Evolutionary conservation across 2,329 filamentous ascomycete genomes (phyloP), one percentile per base, ranked within the genome.

Genomic region (Talaromyces sp.): DNA sequence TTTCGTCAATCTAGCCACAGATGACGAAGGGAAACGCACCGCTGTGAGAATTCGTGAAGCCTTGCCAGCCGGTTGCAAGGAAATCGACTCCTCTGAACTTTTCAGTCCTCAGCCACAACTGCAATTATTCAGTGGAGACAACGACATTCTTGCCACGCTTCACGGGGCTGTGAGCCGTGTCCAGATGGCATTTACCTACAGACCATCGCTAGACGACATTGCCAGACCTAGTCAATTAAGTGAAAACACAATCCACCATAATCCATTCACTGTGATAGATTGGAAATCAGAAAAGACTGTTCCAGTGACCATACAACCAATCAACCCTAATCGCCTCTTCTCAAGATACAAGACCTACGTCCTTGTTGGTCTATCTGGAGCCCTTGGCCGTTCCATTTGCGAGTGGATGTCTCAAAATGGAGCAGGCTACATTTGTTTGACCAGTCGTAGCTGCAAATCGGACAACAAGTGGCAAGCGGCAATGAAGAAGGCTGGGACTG

Each of bases 361-460:
- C 2, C 73, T 88, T 3, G 79, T 81, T 7, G 86, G 86, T n/a
- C 84, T 85, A 0, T 77, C 87, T 0, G 85, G 85, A 13, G 85
- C 85, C 7, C 77, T 88, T 1, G 86, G 86, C 0, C 78, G 79
- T 35, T 82, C 80, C 67, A 82, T 88, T 45, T 81, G 84, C 2
- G 75, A 79, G 60, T 78, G 84, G 60, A 77, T 88, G 62, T 75
- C 77, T 16, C 70, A 72, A 5, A 79, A 82, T 14, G 86, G 86
- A 0, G 86, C 81, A 1, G 79, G 76, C 19, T 74, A 84, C 64
- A 67, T 88, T 10, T 80, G 82, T 2, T 83, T 87, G 59, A 68
- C 87, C 1, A 86, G 84, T 22, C 41, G 41, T 16, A 43, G 39
- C 39, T 14, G 14, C 14, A 43, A 43, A 43, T 43, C 39, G 3